Conservation (phyloP, 441 rosid genomes). For the Gossypium trilobum region DNA sequence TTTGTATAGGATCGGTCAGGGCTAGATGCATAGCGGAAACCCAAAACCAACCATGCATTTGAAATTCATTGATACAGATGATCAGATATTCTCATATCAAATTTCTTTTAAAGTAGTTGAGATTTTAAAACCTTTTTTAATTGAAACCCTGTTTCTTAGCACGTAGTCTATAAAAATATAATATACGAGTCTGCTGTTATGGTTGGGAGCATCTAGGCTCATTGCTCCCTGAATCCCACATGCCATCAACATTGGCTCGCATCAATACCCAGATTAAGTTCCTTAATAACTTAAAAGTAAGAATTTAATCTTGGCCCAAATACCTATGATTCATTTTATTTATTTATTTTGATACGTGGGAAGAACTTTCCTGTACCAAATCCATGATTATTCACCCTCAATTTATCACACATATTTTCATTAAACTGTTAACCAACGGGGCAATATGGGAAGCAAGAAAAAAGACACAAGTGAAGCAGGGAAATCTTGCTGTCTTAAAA, state of each 20-base stretch:
- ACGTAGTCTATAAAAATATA: not conserved
- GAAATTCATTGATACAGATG: not conserved
- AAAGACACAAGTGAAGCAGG: not conserved
- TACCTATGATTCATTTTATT: not conserved
- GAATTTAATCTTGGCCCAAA: not conserved
- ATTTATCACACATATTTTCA: not conserved
- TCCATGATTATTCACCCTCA: not conserved
- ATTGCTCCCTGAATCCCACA: conserved; percentile 3
- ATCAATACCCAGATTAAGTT: not conserved
- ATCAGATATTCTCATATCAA: not conserved
- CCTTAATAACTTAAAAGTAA: not conserved
- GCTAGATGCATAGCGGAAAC: not conserved
- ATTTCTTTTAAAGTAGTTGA: not conserved
- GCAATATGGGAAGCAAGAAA: conserved; percentile 1
- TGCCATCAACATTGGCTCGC: not conserved
- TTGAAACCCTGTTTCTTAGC: not conserved
- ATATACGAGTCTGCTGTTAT: not conserved
- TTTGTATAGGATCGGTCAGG: not conserved
- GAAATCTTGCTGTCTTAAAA: not conserved
- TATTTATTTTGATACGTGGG: not conserved
- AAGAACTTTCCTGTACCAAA: not conserved
- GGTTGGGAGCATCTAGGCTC: conserved; percentile 5
- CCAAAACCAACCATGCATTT: not conserved
- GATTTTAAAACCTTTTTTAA: not conserved
- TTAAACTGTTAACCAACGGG: not conserved